These are phyloP conservation scores for Ogataea thermomethanolica DNA, from an alignment of 805 yeast genomes.

Conservation along the genomic window DNA sequence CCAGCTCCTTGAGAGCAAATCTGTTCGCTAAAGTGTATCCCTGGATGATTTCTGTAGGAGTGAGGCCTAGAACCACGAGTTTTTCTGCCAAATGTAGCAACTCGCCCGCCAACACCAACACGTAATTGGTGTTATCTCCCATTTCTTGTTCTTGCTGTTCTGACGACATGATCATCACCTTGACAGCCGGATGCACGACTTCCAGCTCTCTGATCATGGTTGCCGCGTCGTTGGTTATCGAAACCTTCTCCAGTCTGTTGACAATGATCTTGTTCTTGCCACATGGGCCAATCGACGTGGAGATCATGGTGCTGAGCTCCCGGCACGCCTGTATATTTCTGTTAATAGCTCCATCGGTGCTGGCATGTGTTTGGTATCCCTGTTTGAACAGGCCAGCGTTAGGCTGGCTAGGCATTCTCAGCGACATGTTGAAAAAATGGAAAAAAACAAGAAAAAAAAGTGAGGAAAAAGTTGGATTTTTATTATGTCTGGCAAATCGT, in stretches of 20 bases:
- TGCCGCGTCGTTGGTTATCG: conserved; percentile 96
- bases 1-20: conserved; percentile 66
- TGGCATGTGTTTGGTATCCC: conserved; percentile 83
- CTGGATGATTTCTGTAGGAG: conserved; percentile 88
- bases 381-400: conserved; percentile 92
- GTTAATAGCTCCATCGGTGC: conserved; percentile 91
- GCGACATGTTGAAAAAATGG: conserved; percentile 54
- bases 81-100: conserved; percentile 82
- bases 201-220: conserved; percentile 92
- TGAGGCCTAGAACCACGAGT: conserved; percentile 76
- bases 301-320: conserved; percentile 86
- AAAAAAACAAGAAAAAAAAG: conserved; percentile 4
- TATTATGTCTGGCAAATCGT: conserved; percentile 16
- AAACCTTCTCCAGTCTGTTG: conserved; percentile 78
- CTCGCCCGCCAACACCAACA: conserved; percentile 90
- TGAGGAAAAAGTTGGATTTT: conserved; percentile 2
- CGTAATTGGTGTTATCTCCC: conserved; percentile 96
- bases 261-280: conserved; percentile 96
- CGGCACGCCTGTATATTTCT: conserved; percentile 93
- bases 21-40: conserved; percentile 88
- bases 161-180: conserved; percentile 91
- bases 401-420: conserved; percentile 89
- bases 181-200: conserved; percentile 96
- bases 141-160: conserved; percentile 96
- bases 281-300: conserved; percentile 95